These are phyloP conservation scores for Phytophthora cryptogea DNA, from an alignment of 352 stramenopile species.

Conservation along the genomic window DNA sequence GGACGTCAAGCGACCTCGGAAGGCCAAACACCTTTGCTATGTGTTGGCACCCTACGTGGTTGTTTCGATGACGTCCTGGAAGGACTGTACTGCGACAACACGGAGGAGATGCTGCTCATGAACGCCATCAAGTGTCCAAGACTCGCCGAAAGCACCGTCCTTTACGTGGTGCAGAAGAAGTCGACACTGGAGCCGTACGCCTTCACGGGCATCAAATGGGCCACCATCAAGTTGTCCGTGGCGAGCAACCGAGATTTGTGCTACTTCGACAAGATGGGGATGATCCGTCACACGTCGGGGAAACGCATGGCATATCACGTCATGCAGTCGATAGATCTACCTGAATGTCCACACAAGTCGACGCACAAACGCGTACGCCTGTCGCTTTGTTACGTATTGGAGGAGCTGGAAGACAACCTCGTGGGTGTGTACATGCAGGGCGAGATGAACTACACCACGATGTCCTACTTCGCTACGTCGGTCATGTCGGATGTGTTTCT, in stretches of 20 bases:
- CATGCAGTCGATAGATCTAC: conserved; percentile 47
- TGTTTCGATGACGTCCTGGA: conserved; percentile 57
- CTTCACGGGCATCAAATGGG: conserved; percentile 54
- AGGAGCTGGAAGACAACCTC: conserved; percentile 36
- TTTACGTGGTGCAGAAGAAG: conserved; percentile 40
- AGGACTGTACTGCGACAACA: conserved; percentile 42
- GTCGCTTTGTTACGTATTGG: conserved; percentile 46
- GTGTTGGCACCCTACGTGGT: conserved; percentile 37
- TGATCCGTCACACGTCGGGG: conserved; percentile 35
- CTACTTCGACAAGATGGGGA: conserved; percentile 54
- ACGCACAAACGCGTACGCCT: conserved; percentile 32
- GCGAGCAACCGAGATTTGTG: conserved; percentile 47
- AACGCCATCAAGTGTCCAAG: conserved; percentile 43
- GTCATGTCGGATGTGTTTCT: conserved; percentile 35
- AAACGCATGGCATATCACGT: conserved; percentile 48
- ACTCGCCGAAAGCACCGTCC: conserved; percentile 40
- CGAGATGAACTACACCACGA: conserved; percentile 21
- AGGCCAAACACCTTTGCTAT: conserved; percentile 27
- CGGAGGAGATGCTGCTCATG: conserved; percentile 48
- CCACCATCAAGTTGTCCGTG: conserved; percentile 39
- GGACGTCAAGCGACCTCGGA: conserved; percentile 19
- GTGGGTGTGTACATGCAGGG: conserved; percentile 48
- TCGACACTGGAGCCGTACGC: conserved; percentile 34
- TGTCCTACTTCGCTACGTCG: conserved; percentile 35
- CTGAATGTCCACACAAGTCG: conserved; percentile 32